These are phyloP conservation scores for Calonectria ilicicola DNA, from an alignment of 2,329 filamentous ascomycete genomes.

Conservation along the genomic window DNA sequence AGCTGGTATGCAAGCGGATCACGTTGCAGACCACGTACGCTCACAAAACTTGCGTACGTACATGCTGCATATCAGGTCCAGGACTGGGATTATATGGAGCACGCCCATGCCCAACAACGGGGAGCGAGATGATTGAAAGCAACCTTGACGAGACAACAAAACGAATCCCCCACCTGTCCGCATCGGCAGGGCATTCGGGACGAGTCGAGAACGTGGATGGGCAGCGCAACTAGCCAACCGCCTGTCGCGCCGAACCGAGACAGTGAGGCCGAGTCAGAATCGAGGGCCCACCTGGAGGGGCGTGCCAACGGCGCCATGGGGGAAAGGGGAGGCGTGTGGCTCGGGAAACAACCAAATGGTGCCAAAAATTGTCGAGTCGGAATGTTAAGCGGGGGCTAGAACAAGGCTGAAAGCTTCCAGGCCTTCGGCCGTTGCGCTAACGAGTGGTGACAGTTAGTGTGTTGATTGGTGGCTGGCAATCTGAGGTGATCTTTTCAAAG, in stretches of 20 bases:
- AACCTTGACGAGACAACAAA: neutral
- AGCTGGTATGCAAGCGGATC: neutral
- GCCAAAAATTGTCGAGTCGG: neutral
- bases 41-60: neutral
- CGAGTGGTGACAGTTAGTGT: neutral
- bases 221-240: constrained; percentile 7
- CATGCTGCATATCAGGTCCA: neutral
- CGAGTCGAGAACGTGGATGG: constrained; percentile 12
- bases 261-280: constrained; percentile 10
- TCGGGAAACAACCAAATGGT: neutral
- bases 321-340: neutral
- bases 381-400: constrained; percentile 14
- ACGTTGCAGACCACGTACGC: neutral
- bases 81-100: neutral
- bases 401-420: constrained; percentile 27
- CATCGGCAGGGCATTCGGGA: constrained; percentile 7
- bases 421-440: constrained; percentile 21
- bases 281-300: constrained; percentile 2
- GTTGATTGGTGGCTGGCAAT: neutral
- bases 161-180: constrained; percentile 3
- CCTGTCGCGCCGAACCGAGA: constrained; percentile 19
- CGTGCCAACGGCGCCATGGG: constrained; percentile 1
- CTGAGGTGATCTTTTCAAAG: neutral
- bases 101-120: constrained; percentile 1
- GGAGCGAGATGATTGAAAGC: constrained; percentile 1